Conservation (phyloP, 768 basidiomycete genomes). For the Russula griseocarnosa region DNA sequence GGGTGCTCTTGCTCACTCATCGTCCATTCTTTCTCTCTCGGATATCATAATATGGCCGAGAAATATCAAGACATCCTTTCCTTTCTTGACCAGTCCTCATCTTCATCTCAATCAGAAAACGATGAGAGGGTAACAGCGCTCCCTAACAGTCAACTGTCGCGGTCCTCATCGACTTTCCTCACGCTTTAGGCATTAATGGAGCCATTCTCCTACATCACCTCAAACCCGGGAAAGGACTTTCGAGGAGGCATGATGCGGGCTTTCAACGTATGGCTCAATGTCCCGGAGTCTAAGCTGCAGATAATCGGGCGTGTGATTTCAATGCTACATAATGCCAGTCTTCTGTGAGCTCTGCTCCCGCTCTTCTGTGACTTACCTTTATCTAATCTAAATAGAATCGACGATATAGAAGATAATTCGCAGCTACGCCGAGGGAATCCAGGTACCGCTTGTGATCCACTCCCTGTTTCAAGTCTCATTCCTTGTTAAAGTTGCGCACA, state of each 20-base stretch:
- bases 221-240: slow-evolving; percentile 90
- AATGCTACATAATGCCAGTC: slow-evolving; percentile 92
- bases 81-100: slow-evolving; percentile 1
- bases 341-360: slow-evolving; percentile 57
- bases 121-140: slow-evolving; percentile 13
- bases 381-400: slow-evolving; percentile 53
- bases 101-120: slow-evolving; percentile 12
- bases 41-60: slow-evolving; percentile 15
- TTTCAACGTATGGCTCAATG: slow-evolving; percentile 89
- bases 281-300: slow-evolving; percentile 64
- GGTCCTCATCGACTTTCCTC: neutral
- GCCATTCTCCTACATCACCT: slow-evolving; percentile 79
- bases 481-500: slow-evolving; percentile 68
- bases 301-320: slow-evolving; percentile 79
- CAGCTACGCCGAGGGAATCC: slow-evolving; percentile 83
- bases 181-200: slow-evolving; percentile 58
- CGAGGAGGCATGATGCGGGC: slow-evolving; percentile 83
- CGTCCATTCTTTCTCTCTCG: neutral
- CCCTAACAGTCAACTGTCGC: neutral
- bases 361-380: neutral
- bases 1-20: neutral
- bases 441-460: slow-evolving; percentile 38
- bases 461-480: neutral
- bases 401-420: slow-evolving; percentile 92
- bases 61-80: slow-evolving; percentile 25